Base-by-base conservation (phyloP, 1,284 basidiomycete species). In the Puccinia coronata region DNA sequence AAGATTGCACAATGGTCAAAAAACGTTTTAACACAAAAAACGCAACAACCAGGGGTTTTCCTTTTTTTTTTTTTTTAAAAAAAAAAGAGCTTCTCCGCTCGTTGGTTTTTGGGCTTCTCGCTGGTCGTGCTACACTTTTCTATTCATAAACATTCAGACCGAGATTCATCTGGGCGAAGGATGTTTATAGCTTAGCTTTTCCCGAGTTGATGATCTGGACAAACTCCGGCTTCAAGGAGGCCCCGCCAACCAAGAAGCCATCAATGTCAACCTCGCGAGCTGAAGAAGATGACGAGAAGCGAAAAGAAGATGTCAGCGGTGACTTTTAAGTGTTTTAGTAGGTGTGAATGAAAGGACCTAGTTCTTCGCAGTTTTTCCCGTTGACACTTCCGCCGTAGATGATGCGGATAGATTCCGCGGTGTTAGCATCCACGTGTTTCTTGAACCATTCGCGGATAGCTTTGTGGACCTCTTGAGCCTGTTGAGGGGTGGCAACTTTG, bases 201-300 rank as follows among this genome's bases (percentile, higher is more conserved):
- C 63, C 76, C n/a, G 76, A 67, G 51, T 79, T 79, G 49, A 79
- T 65, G 55, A 79, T 86, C 70, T 81, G 79, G 53, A 86, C 84
- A 55, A 86, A 86, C 82, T 98, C 96, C 82, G 96, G 96, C 89
- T 99, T 99, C 87, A 99, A 90, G 57, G 94, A 96, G 51, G 97
- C 96, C 41, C 96, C 96, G 57, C 97, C 97, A 53, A 99, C 97
- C 83, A 99, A 91, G 92, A 98, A 98, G n/a, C 96, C 96, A 87
- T 98, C 96, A 82, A 99, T 92, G 87, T 98, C 96, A 14, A 88
- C 88, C 86, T 93, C 92, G 2, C 86, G 86, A 69, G 91, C 93
- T 95, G 82, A 55, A 28, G 8, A 70, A n/a, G n/a, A n/a, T n/a
- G n/a, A n/a, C n/a, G 28, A 76, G 28, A 39, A 63, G 69, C 41